Conservation (phyloP, 1,284 basidiomycete species). For the Inonotus obliquus region DNA sequence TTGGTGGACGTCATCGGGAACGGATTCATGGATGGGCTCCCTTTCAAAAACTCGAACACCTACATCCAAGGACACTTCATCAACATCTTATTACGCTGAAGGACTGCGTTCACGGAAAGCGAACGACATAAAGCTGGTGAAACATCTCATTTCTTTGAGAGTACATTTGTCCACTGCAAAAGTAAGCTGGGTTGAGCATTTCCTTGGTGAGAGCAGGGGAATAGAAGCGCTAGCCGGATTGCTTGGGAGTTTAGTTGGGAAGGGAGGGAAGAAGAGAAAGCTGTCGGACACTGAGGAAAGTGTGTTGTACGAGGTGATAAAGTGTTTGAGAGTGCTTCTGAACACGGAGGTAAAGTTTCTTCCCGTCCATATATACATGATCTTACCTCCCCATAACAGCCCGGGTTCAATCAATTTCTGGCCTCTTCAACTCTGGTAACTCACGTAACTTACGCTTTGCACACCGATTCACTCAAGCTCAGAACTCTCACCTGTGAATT, state of each 20-base stretch:
- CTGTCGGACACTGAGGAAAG: conserved; percentile 64
- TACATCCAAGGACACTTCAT: conserved; percentile 36
- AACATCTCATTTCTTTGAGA: conserved; percentile 79
- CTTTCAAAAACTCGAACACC: conserved; percentile 30
- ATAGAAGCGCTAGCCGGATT: conserved; percentile 57
- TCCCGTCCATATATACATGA: neutral
- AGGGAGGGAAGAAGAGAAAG: conserved; percentile 52
- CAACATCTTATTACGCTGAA: conserved; percentile 58
- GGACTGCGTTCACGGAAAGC: conserved; percentile 48
- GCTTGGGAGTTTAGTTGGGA: conserved; percentile 56
- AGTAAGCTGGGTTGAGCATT: conserved; percentile 74
- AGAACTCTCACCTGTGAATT: conserved; percentile 73
- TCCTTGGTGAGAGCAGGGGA: conserved; percentile 63
- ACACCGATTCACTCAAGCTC: conserved; percentile 64
- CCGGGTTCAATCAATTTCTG: conserved; percentile 71
- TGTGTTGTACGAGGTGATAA: conserved; percentile 69
- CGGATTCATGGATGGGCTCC: conserved; percentile 31
- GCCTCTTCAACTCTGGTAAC: conserved; percentile 63
- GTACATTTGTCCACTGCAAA: conserved; percentile 84
- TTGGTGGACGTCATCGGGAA: conserved; percentile 68
- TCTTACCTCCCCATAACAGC: conserved; percentile 33
- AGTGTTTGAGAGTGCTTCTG: conserved; percentile 76
- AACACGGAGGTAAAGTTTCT: conserved; percentile 71
- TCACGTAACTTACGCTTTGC: conserved; percentile 70
- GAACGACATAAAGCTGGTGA: conserved; percentile 59